Conservation (phyloP, 768 basidiomycete species). For the Boletellus ananas region DNA sequence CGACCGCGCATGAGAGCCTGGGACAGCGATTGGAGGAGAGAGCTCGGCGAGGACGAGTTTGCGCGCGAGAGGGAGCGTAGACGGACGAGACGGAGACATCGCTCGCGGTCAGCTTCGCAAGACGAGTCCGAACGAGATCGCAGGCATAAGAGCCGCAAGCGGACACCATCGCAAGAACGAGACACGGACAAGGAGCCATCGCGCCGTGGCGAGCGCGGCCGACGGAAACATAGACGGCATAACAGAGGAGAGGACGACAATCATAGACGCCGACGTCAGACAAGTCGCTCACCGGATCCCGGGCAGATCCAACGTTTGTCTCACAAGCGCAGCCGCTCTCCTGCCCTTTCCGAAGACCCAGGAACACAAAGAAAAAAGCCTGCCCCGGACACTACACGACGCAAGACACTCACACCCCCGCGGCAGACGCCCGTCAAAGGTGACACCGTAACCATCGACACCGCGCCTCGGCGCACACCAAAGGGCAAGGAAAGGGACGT, state of each 20-base stretch:
- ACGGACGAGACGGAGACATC: conserved; percentile 23
- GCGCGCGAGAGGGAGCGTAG: conserved; percentile 17
- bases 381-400: conserved; percentile 4
- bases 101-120: conserved; percentile 31
- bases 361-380: conserved; percentile 1
- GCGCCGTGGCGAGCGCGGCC: conserved; percentile 14
- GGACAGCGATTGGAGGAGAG: conserved; percentile 44
- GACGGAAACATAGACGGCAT: conserved; percentile 26
- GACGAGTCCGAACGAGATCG: conserved; percentile 18
- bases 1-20: conserved; percentile 43
- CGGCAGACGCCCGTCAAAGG: conserved; percentile 26
- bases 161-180: conserved; percentile 15
- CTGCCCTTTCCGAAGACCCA: conserved; percentile 11
- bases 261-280: conserved; percentile 20
- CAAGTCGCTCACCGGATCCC: conserved; percentile 16
- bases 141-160: conserved; percentile 20
- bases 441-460: conserved; percentile 4
- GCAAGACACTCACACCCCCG: conserved; percentile 21
- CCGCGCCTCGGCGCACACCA: conserved; percentile 3
- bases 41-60: conserved; percentile 35
- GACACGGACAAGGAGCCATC: conserved; percentile 10
- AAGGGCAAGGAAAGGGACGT: conserved; percentile 22
- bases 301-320: conserved; percentile 1
- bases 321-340: conserved; percentile 17
- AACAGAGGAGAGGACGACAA: conserved; percentile 18